Percentiles rank a stretch among this genome's conserved stretches.
Conservation (phyloP, 2,329 filamentous ascomycete species). For the Sporothrix sp. region DNA sequence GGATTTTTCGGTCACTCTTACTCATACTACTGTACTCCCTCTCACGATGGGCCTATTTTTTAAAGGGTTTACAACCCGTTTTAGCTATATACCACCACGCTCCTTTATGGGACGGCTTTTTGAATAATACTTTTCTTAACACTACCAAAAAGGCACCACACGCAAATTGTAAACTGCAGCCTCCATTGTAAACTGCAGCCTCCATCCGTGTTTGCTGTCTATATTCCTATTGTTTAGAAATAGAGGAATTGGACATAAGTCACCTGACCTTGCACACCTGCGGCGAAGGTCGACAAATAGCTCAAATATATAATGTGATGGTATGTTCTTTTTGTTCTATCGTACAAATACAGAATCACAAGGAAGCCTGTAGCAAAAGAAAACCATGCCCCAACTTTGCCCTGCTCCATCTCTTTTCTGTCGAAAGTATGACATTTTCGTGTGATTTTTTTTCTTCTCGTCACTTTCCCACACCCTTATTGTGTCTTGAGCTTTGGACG, state of each 20-base stretch:
- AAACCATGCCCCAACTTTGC: not conserved
- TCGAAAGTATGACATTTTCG: conserved; percentile 10
- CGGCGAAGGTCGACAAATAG: too few relatives aligned
- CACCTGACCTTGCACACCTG: too few relatives aligned
- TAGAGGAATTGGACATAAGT: not conserved
- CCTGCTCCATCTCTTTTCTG: not conserved
- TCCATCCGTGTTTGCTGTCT: too few relatives aligned
- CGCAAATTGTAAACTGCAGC: too few relatives aligned
- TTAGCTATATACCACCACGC: conserved; percentile 16
- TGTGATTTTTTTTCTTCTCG: conserved; percentile 9
- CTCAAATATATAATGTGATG: not conserved
- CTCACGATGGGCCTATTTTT: conserved; percentile 3
- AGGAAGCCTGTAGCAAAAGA: too few relatives aligned
- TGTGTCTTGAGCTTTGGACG: conserved; percentile 17
- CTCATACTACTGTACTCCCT: conserved; percentile 2
- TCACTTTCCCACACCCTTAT: not conserved
- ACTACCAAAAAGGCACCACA: not conserved
- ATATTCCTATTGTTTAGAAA: not conserved
- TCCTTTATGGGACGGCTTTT: conserved; percentile 17
- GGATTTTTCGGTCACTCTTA: not conserved
- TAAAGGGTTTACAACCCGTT: conserved; percentile 6
- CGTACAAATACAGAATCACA: conserved; percentile 7
- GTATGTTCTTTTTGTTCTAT: conserved; percentile 9
- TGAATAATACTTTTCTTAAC: conserved; percentile 9
- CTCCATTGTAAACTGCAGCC: too few relatives aligned